phyloP scores from a whole-genome alignment of 768 basidiomycete species.

The Fistulinella prunicolor region DNA sequence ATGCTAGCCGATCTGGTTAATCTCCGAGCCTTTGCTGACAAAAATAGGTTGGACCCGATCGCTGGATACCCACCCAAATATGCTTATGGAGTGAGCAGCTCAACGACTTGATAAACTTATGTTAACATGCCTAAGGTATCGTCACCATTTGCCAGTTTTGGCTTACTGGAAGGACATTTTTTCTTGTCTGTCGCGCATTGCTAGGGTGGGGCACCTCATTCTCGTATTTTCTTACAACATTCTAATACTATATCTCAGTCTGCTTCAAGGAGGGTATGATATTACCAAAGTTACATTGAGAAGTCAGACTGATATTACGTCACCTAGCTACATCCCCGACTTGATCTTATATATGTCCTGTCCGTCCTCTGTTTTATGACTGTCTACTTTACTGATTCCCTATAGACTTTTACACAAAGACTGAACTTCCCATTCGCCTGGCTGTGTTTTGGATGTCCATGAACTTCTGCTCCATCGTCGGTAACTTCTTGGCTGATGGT shows the following conservation, averaged over 20 bases:
- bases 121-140: constrained; percentile 24
- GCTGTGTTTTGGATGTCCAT: too few relatives aligned
- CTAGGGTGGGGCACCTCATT: constrained; percentile 36
- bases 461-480: too few relatives aligned
- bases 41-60: constrained; percentile 53
- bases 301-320: background rate
- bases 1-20: constrained; percentile 9
- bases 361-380: constrained; percentile 20
- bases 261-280: constrained; percentile 47
- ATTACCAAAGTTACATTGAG: background rate
- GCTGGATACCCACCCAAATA: constrained; percentile 62
- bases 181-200: constrained; percentile 47
- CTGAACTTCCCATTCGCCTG: constrained; percentile 49
- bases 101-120: background rate
- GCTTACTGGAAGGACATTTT: constrained; percentile 49
- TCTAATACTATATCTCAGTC: constrained; percentile 12
- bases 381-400: background rate
- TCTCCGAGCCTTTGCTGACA: background rate
- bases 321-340: constrained; percentile 52
- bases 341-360: constrained; percentile 61
- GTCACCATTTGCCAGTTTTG: constrained; percentile 54
- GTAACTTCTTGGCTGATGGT: too few relatives aligned
- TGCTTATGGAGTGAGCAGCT: constrained; percentile 43
- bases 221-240: background rate
- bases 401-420: constrained; percentile 53